Evolutionary conservation across 2,329 filamentous ascomycete species (phyloP), one percentile per base, ranked within the genome.

Genomic region (Amauroascus verrucosus): DNA sequence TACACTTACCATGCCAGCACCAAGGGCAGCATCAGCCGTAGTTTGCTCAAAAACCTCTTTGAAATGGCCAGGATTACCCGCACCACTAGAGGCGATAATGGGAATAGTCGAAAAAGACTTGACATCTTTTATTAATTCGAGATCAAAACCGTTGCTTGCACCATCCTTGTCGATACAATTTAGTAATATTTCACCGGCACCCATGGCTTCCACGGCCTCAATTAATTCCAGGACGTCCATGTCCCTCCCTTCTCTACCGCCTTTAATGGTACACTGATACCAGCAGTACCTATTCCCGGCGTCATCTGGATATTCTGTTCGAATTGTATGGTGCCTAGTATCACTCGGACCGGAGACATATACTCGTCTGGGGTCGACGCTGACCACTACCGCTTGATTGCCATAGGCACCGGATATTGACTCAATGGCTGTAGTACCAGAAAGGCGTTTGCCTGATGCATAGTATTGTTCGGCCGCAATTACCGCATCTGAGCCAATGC

Each of bases 131-230:
- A 98, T 88, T 53, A 98, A 77, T 74, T 97, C 93, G 8, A 95
- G 76, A 69, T 98, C 93, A 66, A 96, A 98, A 1, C 93, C 93
- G 61, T 81, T 86, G 72, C 95, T 96, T 54, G 87, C 93, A 51
- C 93, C 93, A 68, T 98, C 93, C 66, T 86, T 88, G 75, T 98
- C 93, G 64, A 98, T 98, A 75, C 90, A 96, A 72, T 98, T 98
- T 54, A 98, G 80, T 49, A 98, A 74, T 55, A 98, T 86, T 75
- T 98, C 93, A 54, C 93, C 93, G 1, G 86, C 81, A 51, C 93
- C 93, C 88, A 98, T 94, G 54, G 88, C 89, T 73, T 98, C 89
- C 33, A 97, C 91, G 11, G 93, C 93, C 61, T 80, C 82, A 8
- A 85, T 82, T 8, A 98, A 79, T 72, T 97, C 86, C 13, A 90